Base-by-base conservation (phyloP, 23 red algal genomes). In the Gracilaria domingensis region DNA sequence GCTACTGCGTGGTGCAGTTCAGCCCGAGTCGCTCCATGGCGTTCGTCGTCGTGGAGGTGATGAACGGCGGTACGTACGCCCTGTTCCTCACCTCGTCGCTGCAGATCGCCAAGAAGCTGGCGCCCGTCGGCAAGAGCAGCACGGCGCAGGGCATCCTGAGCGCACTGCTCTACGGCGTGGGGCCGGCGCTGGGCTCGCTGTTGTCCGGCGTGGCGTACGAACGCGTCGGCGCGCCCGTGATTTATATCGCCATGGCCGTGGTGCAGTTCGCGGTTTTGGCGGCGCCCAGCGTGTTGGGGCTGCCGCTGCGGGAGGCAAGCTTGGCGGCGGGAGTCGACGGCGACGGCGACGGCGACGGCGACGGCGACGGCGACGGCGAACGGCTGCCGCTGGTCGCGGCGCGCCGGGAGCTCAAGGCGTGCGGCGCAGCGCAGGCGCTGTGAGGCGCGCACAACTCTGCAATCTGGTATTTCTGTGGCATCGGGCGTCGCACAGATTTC, bases 1-100 rank as follows among this genome's bases (percentile, higher is more conserved):
- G 26, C 12, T 88, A 88, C 49, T 50, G 49, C 40, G 40, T 44
- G 26, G 66, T 88, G 14, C 66, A 77, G 28, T 74, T 76, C 28
- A 12, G n/a, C 14, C 64, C 64, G 16, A 36, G 16, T 12, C 50
- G 66, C 0, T n/a, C 71, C 25, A 16, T 53, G 13, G 84, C 84
- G 12, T 55, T 85, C 32, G 40, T 78, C 5, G 4, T 26, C 1
- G 53, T 56, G 53, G 84, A 88, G 84, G 42, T 74, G 13, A 53
- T 88, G 5, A 77, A 77, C 58, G 84, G 84, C 34, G 84, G 67
- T 3, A 77, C 51, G 24, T 88, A 88, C 58, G 84, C 84, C 9
- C 48, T 88, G 23, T 88, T 88, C 58, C 50, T 88, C 42, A 76
- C 67, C 32, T 71, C 84, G 29, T 66, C 70, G 35, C 48, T 88